A percentile compares a stretch with the other conserved stretches of the same genome.
Evolutionary conservation across 2,329 filamentous ascomycete genomes (phyloP).

Genomic region (Elsinoe batatas): DNA sequence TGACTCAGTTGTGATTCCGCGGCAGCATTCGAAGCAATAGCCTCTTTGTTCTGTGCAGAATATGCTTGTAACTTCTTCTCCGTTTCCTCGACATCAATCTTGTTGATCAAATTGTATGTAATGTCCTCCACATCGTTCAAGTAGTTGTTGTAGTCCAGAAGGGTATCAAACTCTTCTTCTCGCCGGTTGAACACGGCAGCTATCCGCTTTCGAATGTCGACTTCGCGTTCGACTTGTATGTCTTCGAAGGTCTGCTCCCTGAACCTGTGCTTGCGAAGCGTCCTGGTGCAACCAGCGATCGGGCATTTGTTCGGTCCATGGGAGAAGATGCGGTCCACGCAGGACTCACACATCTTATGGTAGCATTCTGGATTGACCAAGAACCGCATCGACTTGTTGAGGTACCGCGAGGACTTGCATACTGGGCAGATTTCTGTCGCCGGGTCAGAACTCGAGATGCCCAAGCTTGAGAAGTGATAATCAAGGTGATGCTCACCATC

Average conservation of each 20-base stretch:
- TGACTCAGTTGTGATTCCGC: slow-evolving; percentile 39
- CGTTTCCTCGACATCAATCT: slow-evolving; percentile 56
- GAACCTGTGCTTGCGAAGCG: slow-evolving; percentile 75
- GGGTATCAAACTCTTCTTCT: slow-evolving; percentile 81
- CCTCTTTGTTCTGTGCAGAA: slow-evolving; percentile 58
- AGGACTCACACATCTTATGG: slow-evolving; percentile 96
- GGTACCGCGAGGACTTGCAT: slow-evolving; percentile 92
- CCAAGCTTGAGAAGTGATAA: slow-evolving; percentile 17
- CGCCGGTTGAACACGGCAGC: slow-evolving; percentile 69
- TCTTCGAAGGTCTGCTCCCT: slow-evolving; percentile 82
- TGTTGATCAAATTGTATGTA: slow-evolving; percentile 76
- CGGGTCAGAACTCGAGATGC: slow-evolving; percentile 14
- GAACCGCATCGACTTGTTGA: slow-evolving; percentile 89
- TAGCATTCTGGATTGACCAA: slow-evolving; percentile 98
- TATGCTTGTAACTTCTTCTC: slow-evolving; percentile 55
- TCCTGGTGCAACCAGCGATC: slow-evolving; percentile 77
- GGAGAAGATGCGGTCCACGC: slow-evolving; percentile 88
- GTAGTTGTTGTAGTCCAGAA: slow-evolving; percentile 84
- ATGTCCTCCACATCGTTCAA: slow-evolving; percentile 85
- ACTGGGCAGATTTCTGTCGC: slow-evolving; percentile 75
- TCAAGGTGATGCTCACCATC: slow-evolving; percentile 24
- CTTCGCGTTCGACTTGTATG: slow-evolving; percentile 75
- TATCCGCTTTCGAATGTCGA: slow-evolving; percentile 75
- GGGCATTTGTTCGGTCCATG: slow-evolving; percentile 87
- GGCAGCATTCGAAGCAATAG: slow-evolving; percentile 43